phyloP scores from a whole-genome alignment of 2,329 filamentous ascomycete genomes.

The Penicillium sp. region DNA sequence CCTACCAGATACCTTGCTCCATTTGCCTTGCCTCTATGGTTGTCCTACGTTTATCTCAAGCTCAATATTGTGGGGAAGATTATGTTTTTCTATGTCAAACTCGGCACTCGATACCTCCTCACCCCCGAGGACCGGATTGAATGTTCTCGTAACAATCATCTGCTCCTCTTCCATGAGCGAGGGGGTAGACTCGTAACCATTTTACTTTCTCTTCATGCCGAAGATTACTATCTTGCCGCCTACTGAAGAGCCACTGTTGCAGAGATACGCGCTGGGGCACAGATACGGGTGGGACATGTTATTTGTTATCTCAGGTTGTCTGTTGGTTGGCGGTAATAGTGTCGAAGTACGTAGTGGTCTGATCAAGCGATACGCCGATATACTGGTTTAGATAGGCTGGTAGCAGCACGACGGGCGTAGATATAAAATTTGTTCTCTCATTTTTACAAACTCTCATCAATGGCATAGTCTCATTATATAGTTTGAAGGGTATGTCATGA shows the following conservation, averaged over 20 bases:
- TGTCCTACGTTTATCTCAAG: neutral
- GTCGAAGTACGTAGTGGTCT: neutral
- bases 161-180: slow-evolving; percentile 43
- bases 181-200: slow-evolving; percentile 44
- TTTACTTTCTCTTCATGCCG: slow-evolving; percentile 38
- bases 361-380: neutral
- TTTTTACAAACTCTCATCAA: neutral
- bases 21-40: neutral
- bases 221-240: slow-evolving; percentile 46
- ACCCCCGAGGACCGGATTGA: slow-evolving; percentile 34
- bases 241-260: slow-evolving; percentile 68
- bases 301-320: slow-evolving; percentile 2
- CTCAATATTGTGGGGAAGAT: slow-evolving; percentile 4
- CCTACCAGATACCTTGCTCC: neutral
- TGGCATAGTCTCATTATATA: slow-evolving; percentile 3
- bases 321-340: neutral
- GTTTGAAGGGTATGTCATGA: slow-evolving; percentile 18
- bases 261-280: slow-evolving; percentile 65
- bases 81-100: slow-evolving; percentile 10
- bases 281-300: slow-evolving; percentile 69
- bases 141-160: slow-evolving; percentile 29
- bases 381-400: neutral
- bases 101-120: slow-evolving; percentile 54
- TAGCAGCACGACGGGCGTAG: neutral
- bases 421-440: neutral